Conservation (phyloP, 257 asterid species). For the Eucommia ulmoides region DNA sequence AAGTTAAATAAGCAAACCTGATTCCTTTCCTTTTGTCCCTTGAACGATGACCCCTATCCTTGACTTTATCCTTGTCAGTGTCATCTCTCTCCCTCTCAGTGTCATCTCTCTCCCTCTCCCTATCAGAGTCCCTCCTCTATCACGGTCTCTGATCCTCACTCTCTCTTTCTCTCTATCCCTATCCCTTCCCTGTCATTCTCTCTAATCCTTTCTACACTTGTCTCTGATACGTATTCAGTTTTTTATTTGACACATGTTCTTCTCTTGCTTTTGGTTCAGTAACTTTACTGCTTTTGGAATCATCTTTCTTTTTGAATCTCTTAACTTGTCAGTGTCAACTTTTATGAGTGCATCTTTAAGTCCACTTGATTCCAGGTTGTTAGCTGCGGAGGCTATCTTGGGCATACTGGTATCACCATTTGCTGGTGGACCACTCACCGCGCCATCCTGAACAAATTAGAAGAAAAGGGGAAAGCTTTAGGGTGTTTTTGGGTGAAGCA, state of each 20-base stretch:
- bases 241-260: slow-evolving; percentile 36
- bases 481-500: too few species aligned
- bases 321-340: slow-evolving; percentile 46
- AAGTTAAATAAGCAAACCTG: too few species aligned
- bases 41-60: slow-evolving; percentile 63
- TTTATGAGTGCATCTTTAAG: slow-evolving; percentile 32
- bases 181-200: slow-evolving; percentile 30
- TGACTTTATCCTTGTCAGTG: slow-evolving; percentile 53
- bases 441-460: slow-evolving; percentile 35
- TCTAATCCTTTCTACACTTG: slow-evolving; percentile 48
- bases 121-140: slow-evolving; percentile 65
- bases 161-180: slow-evolving; percentile 50
- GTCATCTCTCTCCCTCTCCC: slow-evolving; percentile 64
- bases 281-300: slow-evolving; percentile 21
- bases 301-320: slow-evolving; percentile 55
- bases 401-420: slow-evolving; percentile 35
- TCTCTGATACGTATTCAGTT: slow-evolving; percentile 42
- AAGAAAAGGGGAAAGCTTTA: neutral
- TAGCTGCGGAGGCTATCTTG: slow-evolving; percentile 25
- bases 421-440: slow-evolving; percentile 20
- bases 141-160: slow-evolving; percentile 44
- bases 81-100: too few species aligned
- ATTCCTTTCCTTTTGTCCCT: slow-evolving; percentile 64
- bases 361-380: slow-evolving; percentile 30
- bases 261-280: slow-evolving; percentile 44